Evolutionary conservation across 1,284 basidiomycete genomes (phyloP), one percentile per base, ranked within the genome.

Genomic region (Golubevia pallescens): DNA sequence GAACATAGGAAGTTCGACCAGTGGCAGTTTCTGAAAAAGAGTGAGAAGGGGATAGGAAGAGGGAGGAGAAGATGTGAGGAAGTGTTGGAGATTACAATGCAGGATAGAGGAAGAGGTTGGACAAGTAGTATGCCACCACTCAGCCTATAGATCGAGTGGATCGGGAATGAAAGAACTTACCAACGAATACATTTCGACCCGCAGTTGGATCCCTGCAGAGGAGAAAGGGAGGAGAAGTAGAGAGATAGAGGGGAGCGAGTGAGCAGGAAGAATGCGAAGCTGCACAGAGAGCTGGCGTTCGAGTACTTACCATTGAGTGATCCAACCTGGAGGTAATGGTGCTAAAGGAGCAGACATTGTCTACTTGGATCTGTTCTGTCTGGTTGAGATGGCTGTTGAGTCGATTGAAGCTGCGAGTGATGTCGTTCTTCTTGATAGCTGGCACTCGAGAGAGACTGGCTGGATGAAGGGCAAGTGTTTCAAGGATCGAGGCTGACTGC

Each of bases 241-340:
- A 10, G 34, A 48, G 51, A 54, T 28, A 4, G 32, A 62, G 58
- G 61, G 4, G 53, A 24, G 23, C 16, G 53, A 16, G 58, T 23
- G 23, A 61, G n/a, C 16, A n/a, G n/a, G n/a, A n/a, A 32, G 38
- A 42, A 48, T 23, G 14, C 13, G 3, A 7, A 16, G 58, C 51
- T 8, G 23, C 13, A 51, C 23, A 21, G 57, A 63, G n/a, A 19
- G 7, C 20, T 23, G 10, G 32, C 16, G 23, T 19, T 20, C 14
- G 10, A 7, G 13, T 8, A 70, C 75, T 57, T 34, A 76, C 71
- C 80, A 85, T 57, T 84, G 81, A 23, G 76, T 42, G 32, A 69
- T 70, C 82, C 82, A 85, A 55, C 82, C 82, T 13, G 79, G 82
- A 42, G 82, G 82, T n/a, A 85, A 75, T 5, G 34, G 34, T 5